phyloP scores from a whole-genome alignment of 495 filamentous ascomycete species.

The Penicillium angulare region DNA sequence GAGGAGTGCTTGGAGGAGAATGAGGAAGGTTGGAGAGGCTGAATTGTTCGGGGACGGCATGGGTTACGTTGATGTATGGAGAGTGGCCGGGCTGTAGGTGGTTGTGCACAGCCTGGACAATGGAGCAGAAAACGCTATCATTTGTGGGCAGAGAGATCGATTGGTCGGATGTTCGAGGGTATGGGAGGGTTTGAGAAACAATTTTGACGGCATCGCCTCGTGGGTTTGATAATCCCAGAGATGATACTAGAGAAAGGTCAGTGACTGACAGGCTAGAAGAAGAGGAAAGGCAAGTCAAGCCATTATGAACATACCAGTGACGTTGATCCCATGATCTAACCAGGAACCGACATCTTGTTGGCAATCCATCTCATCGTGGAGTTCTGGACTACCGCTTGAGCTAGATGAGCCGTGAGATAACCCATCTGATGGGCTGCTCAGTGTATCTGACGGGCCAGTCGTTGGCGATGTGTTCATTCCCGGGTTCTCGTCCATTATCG shows the following conservation, averaged over 20 bases:
- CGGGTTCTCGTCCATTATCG: conserved; percentile 40
- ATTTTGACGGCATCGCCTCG: conserved; percentile 50
- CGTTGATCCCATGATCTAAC: conserved; percentile 45
- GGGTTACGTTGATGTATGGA: conserved; percentile 61
- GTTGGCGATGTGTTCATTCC: conserved; percentile 31
- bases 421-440: conserved; percentile 37
- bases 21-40: conserved; percentile 60
- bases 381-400: conserved; percentile 35
- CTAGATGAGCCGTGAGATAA: conserved; percentile 37
- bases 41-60: conserved; percentile 62
- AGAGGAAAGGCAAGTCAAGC: not conserved
- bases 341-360: conserved; percentile 38
- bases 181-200: conserved; percentile 63
- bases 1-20: conserved; percentile 60
- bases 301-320: conserved; percentile 44
- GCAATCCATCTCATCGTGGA: conserved; percentile 40
- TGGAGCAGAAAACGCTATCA: conserved; percentile 43
- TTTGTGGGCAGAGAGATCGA: conserved; percentile 29
- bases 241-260: conserved; percentile 31
- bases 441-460: conserved; percentile 24
- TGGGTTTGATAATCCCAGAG: conserved; percentile 32
- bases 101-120: conserved; percentile 56
- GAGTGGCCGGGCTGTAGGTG: conserved; percentile 44
- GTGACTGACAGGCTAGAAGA: conserved; percentile 4
- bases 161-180: conserved; percentile 52